Percentiles rank a stretch among this genome's conserved stretches.
Evolutionary conservation across 2,329 filamentous ascomycete species (phyloP).

Genomic region (Teratosphaeria zuluensis): DNA sequence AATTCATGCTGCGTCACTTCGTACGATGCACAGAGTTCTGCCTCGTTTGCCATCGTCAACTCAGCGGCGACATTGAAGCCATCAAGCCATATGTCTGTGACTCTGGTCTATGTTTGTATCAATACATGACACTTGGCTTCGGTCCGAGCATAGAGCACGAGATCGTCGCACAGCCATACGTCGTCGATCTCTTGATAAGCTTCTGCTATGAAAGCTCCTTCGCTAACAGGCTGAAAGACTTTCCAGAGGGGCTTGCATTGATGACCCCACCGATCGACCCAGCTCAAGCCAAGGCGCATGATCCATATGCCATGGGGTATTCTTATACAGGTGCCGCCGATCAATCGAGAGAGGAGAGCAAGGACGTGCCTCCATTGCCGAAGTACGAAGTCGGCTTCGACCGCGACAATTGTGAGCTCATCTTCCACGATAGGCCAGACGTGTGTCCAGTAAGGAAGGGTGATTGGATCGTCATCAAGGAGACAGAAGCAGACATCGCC

Average conservation of each 20-base stretch:
- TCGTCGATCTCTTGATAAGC: constrained; percentile 75
- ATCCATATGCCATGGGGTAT: not conserved
- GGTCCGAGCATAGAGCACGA: constrained; percentile 80
- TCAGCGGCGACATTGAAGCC: constrained; percentile 55
- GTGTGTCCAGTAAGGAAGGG: constrained; percentile 34
- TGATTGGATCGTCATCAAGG: constrained; percentile 42
- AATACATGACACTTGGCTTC: constrained; percentile 79
- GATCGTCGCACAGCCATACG: constrained; percentile 65
- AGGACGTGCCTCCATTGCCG: not conserved
- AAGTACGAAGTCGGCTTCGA: constrained; percentile 25
- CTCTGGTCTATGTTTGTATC: constrained; percentile 66
- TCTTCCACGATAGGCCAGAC: constrained; percentile 24
- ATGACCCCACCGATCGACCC: constrained; percentile 36
- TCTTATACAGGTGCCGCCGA: not conserved
- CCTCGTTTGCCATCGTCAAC: constrained; percentile 67
- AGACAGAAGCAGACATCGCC: constrained; percentile 2
- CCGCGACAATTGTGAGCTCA: constrained; percentile 30
- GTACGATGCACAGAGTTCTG: constrained; percentile 79
- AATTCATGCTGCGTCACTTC: constrained; percentile 69
- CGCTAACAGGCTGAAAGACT: constrained; percentile 37
- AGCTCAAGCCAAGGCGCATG: not conserved
- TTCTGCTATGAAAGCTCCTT: constrained; percentile 61
- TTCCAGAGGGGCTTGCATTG: constrained; percentile 49
- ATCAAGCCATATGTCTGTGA: constrained; percentile 70
- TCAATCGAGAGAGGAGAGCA: not conserved